phyloP scores from a whole-genome alignment of 768 basidiomycete genomes.

The Pulveroboletus ravenelii region DNA sequence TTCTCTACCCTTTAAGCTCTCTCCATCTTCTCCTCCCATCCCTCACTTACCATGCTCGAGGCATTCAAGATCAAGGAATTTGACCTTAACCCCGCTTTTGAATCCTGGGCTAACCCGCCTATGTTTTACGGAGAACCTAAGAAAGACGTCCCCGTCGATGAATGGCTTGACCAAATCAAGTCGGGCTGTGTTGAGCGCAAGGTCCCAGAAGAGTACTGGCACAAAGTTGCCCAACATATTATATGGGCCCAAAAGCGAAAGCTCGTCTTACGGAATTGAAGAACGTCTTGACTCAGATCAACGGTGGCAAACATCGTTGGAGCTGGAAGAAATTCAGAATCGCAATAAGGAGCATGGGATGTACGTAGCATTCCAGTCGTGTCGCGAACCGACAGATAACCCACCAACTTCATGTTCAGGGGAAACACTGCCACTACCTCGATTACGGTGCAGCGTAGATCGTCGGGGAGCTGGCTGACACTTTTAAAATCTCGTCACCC shows the following conservation, averaged over 20 bases:
- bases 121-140: constrained; percentile 62
- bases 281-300: constrained; percentile 65
- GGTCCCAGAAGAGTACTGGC: constrained; percentile 78
- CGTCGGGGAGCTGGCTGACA: constrained; percentile 46
- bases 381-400: not conserved
- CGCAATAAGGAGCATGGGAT: constrained; percentile 78
- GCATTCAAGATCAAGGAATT: constrained; percentile 79
- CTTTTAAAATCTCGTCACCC: constrained; percentile 28
- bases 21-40: not conserved
- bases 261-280: constrained; percentile 64
- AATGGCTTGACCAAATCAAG: constrained; percentile 71
- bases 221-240: constrained; percentile 76
- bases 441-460: constrained; percentile 51
- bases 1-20: constrained; percentile 9
- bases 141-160: constrained; percentile 65
- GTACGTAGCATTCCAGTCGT: constrained; percentile 40
- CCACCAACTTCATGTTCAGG: constrained; percentile 37
- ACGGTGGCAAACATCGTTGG: constrained; percentile 77
- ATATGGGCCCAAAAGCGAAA: constrained; percentile 67
- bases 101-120: constrained; percentile 63
- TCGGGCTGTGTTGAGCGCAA: constrained; percentile 65
- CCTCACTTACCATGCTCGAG: constrained; percentile 45
- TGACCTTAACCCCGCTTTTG: constrained; percentile 64
- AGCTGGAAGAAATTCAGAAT: constrained; percentile 79
- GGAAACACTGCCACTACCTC: constrained; percentile 57